Conservation (phyloP, 2,329 filamentous ascomycete genomes). For the Neofusicoccum cordaticola region DNA sequence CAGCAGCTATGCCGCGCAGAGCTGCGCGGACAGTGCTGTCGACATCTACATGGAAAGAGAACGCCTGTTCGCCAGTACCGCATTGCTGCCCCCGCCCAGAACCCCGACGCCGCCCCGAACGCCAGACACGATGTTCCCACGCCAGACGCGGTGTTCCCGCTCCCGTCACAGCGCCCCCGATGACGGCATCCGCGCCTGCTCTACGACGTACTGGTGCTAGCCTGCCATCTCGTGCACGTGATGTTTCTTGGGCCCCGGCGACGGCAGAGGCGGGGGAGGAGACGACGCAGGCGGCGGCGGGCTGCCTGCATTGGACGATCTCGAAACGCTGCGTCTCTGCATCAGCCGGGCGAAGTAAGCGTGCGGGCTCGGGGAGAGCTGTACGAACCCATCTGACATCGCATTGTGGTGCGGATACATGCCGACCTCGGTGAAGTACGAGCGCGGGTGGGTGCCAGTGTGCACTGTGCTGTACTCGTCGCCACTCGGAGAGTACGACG, state of each 20-base stretch:
- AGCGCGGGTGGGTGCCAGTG: neutral
- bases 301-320: slow-evolving; percentile 7
- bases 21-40: neutral
- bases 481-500: slow-evolving; percentile 2
- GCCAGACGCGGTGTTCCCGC: neutral
- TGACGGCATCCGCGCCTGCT: neutral
- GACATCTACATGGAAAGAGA: too few relatives aligned
- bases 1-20: neutral
- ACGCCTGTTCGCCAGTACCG: too few relatives aligned
- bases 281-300: slow-evolving; percentile 3
- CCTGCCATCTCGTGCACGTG: slow-evolving; percentile 17
- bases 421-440: slow-evolving; percentile 15
- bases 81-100: too few relatives aligned
- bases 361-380: neutral
- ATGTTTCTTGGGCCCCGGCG: neutral
- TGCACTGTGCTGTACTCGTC: neutral
- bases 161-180: neutral
- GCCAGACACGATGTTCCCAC: neutral
- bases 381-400: slow-evolving; percentile 8
- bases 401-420: slow-evolving; percentile 10
- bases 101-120: too few relatives aligned
- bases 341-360: slow-evolving; percentile 10
- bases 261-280: slow-evolving; percentile 11
- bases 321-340: slow-evolving; percentile 7
- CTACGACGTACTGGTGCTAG: neutral